These are phyloP conservation scores for Candida gorgasii DNA, from an alignment of 805 yeast genomes.

Conservation along the genomic window DNA sequence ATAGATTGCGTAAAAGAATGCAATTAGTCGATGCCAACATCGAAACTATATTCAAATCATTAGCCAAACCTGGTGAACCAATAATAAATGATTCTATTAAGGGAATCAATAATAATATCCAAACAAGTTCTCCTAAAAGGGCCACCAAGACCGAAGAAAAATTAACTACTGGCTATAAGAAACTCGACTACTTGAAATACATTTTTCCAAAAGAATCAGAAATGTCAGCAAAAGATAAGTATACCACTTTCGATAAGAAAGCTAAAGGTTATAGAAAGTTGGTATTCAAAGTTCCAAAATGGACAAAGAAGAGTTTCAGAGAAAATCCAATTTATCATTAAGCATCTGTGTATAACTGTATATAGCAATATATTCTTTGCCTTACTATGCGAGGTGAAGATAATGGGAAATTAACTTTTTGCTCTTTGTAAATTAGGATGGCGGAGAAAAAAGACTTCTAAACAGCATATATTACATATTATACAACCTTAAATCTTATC, in stretches of 20 bases:
- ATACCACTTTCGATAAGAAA: conserved; percentile 78
- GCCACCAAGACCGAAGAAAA: neutral
- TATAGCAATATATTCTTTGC: neutral
- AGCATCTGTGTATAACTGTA: too few relatives aligned
- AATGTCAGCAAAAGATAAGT: conserved; percentile 82
- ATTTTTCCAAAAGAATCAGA: conserved; percentile 74
- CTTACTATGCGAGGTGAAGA: neutral
- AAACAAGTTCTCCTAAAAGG: neutral
- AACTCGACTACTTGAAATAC: conserved; percentile 37
- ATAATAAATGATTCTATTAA: neutral
- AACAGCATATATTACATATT: neutral
- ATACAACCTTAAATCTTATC: conserved; percentile 33
- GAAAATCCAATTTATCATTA: conserved; percentile 63
- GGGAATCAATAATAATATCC: conserved; percentile 18
- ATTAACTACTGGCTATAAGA: conserved; percentile 32
- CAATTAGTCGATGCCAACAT: conserved; percentile 78
- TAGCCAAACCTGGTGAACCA: conserved; percentile 1
- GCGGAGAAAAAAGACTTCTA: too few relatives aligned
- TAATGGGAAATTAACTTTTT: too few relatives aligned
- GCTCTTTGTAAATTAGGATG: too few relatives aligned
- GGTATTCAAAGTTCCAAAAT: conserved; percentile 83
- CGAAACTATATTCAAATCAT: conserved; percentile 51
- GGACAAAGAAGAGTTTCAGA: conserved; percentile 85
- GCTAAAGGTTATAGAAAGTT: conserved; percentile 82
- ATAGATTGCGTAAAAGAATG: conserved; percentile 81